phyloP scores from a whole-genome alignment of 495 filamentous ascomycete genomes.

The Neurospora discreta region DNA sequence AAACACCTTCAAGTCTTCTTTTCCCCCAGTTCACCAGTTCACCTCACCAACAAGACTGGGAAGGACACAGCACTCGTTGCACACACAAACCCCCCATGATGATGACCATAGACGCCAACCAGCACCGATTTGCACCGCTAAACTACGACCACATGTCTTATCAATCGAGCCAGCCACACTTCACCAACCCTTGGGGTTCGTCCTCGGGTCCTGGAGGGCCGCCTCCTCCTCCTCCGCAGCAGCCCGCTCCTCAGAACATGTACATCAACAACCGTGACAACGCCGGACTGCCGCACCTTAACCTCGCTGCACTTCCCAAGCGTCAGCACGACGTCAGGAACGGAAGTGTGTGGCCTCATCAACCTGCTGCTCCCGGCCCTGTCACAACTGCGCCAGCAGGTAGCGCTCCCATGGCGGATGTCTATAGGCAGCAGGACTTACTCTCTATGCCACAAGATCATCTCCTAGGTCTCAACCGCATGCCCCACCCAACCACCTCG shows the following conservation, averaged over 20 bases:
- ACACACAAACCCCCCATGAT: slow-evolving; percentile 43
- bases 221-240: slow-evolving; percentile 8
- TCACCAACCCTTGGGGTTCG: slow-evolving; percentile 84
- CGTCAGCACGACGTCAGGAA: slow-evolving; percentile 16
- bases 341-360: slow-evolving; percentile 42
- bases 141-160: slow-evolving; percentile 66
- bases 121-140: slow-evolving; percentile 73
- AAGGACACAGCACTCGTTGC: slow-evolving; percentile 2
- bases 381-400: slow-evolving; percentile 62
- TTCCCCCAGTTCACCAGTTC: background rate
- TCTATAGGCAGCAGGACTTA: slow-evolving; percentile 52
- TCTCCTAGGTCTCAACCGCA: slow-evolving; percentile 46
- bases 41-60: slow-evolving; percentile 9
- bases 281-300: slow-evolving; percentile 24
- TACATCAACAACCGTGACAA: slow-evolving; percentile 32
- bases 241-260: slow-evolving; percentile 41
- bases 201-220: slow-evolving; percentile 19
- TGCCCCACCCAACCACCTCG: slow-evolving; percentile 36
- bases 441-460: slow-evolving; percentile 62
- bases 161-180: slow-evolving; percentile 58
- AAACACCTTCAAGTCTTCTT: slow-evolving; percentile 8
- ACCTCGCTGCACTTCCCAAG: slow-evolving; percentile 36
- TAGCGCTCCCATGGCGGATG: slow-evolving; percentile 56
- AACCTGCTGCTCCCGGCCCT: slow-evolving; percentile 55
- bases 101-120: slow-evolving; percentile 76